phyloP scores from a whole-genome alignment of 805 yeast species.

The Metschnikowia orientalis region DNA sequence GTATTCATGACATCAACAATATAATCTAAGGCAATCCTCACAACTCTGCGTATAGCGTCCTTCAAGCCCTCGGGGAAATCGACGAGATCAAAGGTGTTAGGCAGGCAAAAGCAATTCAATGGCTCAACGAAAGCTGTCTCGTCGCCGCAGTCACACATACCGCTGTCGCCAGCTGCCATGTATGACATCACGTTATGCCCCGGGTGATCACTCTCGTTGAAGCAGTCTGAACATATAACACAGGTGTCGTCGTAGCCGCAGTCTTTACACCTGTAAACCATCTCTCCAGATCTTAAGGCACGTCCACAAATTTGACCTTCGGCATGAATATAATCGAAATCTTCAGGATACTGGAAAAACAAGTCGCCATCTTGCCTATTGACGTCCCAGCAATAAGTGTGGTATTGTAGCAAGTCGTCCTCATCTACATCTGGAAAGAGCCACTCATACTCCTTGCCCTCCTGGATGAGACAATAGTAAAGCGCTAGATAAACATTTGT shows the following conservation, averaged over 20 bases:
- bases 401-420: no score
- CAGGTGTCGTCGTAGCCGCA: constrained; percentile 79
- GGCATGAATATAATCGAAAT: constrained; percentile 37
- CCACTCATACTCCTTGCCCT: constrained; percentile 12
- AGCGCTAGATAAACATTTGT: constrained; percentile 24
- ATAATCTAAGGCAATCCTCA: constrained; percentile 37
- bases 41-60: constrained; percentile 22
- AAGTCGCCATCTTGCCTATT: constrained; percentile 1
- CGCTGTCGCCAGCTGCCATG: constrained; percentile 42
- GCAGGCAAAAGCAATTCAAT: constrained; percentile 48
- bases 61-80: constrained; percentile 15
- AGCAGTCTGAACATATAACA: constrained; percentile 70
- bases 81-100: constrained; percentile 5
- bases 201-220: constrained; percentile 62
- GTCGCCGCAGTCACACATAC: constrained; percentile 74
- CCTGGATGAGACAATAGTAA: constrained; percentile 23
- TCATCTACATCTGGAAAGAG: constrained; percentile 17
- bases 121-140: constrained; percentile 53
- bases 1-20: constrained; percentile 41
- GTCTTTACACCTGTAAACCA: constrained; percentile 67
- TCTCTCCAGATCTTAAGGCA: constrained; percentile 55
- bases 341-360: constrained; percentile 7
- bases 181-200: constrained; percentile 60
- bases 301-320: constrained; percentile 66
- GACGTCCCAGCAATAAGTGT: no score